Conservation (phyloP, 2,329 filamentous ascomycete species). For the Endoconidiophora polonica region DNA sequence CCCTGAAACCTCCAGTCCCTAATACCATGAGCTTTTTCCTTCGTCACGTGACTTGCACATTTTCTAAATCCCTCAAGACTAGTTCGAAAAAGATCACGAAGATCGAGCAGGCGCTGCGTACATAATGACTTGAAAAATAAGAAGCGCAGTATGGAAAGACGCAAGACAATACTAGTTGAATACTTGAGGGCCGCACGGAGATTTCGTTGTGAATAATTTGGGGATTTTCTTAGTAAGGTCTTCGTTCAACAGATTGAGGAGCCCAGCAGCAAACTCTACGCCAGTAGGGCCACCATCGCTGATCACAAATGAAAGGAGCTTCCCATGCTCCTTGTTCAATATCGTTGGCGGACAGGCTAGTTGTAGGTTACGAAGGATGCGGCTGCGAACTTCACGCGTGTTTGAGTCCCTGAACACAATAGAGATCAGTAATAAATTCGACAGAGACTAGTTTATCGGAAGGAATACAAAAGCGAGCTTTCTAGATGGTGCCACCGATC, state of each 20-base stretch:
- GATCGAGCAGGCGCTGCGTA: too few relatives aligned
- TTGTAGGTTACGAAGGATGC: conserved; percentile 79
- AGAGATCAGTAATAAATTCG: conserved; percentile 81
- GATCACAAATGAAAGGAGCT: conserved; percentile 87
- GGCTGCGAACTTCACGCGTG: conserved; percentile 72
- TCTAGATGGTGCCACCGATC: conserved; percentile 50
- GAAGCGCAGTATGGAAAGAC: too few relatives aligned
- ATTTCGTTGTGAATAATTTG: conserved; percentile 89
- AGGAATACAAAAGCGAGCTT: conserved; percentile 75
- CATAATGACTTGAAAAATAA: too few relatives aligned
- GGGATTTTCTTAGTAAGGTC: conserved; percentile 75
- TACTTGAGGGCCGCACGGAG: conserved; percentile 39
- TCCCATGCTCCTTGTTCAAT: conserved; percentile 66
- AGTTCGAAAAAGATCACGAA: too few relatives aligned
- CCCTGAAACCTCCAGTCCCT: too few relatives aligned
- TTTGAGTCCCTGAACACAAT: conserved; percentile 87
- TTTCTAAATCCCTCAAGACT: too few relatives aligned
- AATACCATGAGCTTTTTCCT: too few relatives aligned
- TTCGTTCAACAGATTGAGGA: conserved; percentile 93
- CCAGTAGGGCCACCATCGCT: conserved; percentile 91
- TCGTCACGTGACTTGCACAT: too few relatives aligned
- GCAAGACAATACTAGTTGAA: too few relatives aligned
- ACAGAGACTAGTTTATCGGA: conserved; percentile 95
- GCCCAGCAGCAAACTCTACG: conserved; percentile 91
- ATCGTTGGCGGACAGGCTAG: conserved; percentile 85